Evolutionary conservation across 768 basidiomycete genomes (phyloP), one percentile per base, ranked within the genome.

Genomic region (Hydnomerulius pinastri): DNA sequence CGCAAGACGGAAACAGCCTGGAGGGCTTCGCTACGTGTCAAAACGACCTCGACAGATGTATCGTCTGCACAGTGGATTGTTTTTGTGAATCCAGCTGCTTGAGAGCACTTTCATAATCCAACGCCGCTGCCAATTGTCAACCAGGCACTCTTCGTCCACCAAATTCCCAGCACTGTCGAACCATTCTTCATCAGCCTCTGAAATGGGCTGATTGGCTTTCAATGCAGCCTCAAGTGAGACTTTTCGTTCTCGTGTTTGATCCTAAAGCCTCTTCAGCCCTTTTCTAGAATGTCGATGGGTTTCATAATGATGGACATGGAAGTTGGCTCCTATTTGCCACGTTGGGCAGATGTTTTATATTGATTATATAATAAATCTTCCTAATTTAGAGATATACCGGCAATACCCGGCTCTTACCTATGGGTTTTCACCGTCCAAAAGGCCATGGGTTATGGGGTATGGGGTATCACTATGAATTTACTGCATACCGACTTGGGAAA

Each of bases 161-260:
- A 60, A 43, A 48, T 66, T 62, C 21, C 54, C 59, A 23, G 39
- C 51, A 57, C 54, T 46, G 45, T 66, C 61, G n/a, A 66, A 50
- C 57, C 57, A 66, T 30, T 54, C 50, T 43, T 57, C 46, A 43
- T 64, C 62, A 29, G 27, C 39, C 6, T 51, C 32, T 5, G 55
- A 56, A 24, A 65, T 59, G 38, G 39, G 30, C 46, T 61, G 28
- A 38, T 51, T 56, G 18, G 48, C 43, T 45, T 50, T 51, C 20
- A 61, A 46, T 17, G 49, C 36, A 15, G 47, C 30, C 28, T 56
- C 13, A 20, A 60, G 49, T 29, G 23, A 17, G n/a, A 36, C 43
- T 40, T 47, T 55, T n/a, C 59, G 21, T 18, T 21, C 54, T 44
- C 46, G 25, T 29, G 51, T 46, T 10, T 52, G 28, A 32, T 60